These are phyloP conservation scores for Chlamydomonas reinhardtii DNA, from an alignment of 163 green algal genomes.

Conservation along the genomic window DNA sequence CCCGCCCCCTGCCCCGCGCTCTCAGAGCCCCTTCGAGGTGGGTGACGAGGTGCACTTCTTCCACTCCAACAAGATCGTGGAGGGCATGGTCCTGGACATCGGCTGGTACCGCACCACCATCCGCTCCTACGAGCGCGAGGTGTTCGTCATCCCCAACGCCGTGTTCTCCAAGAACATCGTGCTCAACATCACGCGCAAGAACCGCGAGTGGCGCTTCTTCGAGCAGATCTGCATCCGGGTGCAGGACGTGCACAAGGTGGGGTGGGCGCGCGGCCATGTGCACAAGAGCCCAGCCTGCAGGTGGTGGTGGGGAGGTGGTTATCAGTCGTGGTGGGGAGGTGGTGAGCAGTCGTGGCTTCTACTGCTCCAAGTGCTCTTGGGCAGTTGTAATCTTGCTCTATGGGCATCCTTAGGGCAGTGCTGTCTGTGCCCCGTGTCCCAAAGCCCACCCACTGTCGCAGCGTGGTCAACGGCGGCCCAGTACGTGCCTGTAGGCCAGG, in stretches of 20 bases:
- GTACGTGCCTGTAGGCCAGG: too few species aligned
- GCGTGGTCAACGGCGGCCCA: too few species aligned
- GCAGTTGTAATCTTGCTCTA: too few species aligned
- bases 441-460: too few species aligned
- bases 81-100: slow-evolving; percentile 94
- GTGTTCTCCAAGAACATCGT: slow-evolving; percentile 95
- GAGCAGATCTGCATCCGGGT: slow-evolving; percentile 86
- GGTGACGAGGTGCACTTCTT: slow-evolving; percentile 92
- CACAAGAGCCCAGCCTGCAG: too few species aligned
- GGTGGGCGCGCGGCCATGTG: not conserved
- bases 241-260: slow-evolving; percentile 82
- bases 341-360: too few species aligned
- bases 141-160: slow-evolving; percentile 92
- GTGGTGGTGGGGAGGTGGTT: too few species aligned
- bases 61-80: slow-evolving; percentile 77
- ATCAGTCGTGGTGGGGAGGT: too few species aligned
- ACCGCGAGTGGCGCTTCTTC: slow-evolving; percentile 91
- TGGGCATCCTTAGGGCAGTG: too few species aligned
- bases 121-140: slow-evolving; percentile 90
- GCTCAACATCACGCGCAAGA: slow-evolving; percentile 93
- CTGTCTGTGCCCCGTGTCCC: too few species aligned
- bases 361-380: too few species aligned
- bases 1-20: too few species aligned
- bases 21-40: slow-evolving; percentile 90
- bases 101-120: slow-evolving; percentile 92